Base-by-base conservation (phyloP, 805 yeast species). In the Candida boleticola region DNA sequence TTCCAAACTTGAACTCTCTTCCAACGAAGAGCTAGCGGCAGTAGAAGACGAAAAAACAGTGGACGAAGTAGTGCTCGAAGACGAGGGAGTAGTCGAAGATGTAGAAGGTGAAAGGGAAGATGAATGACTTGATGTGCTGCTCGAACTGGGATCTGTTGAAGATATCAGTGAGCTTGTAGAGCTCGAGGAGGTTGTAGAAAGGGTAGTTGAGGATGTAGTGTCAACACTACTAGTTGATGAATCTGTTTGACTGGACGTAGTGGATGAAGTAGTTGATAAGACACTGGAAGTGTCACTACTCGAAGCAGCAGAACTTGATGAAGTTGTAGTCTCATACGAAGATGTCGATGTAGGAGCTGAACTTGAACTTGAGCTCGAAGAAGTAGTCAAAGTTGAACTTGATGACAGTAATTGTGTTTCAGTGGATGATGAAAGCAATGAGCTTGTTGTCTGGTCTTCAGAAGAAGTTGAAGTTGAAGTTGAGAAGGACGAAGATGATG, bases 141-240 rank as follows among this genome's bases (percentile, higher is more conserved):
- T n/a, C n/a, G n/a, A n/a, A n/a, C n/a, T n/a, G 41, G 52, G 46
- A 9, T 42, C 42, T 19, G 49, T 47, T 40, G 44, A 39, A 37
- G 57, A 51, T 37, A n/a, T n/a, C n/a, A n/a, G n/a, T n/a, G 55
- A 52, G 16, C 54, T 41, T 5, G 52, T 48, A 11, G 54, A 39
- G 11, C 53, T 44, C 5, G 46, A 44, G 18, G 48, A 26, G 43
- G 63, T 55, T 36, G 44, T 45, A 19, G 21, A 30, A 29, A 47
- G 46, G 37, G 46, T n/a, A n/a, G n/a, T n/a, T n/a, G n/a, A n/a
- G n/a, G n/a, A n/a, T n/a, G n/a, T n/a, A n/a, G n/a, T n/a, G n/a
- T n/a, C n/a, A n/a, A n/a, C n/a, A n/a, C n/a, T n/a, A n/a, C 53
- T 49, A 20, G 54, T 46, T 40, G 66, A 57, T 16, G 59, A 51